These are phyloP conservation scores for Colletotrichum neosansevieriae DNA, from an alignment of 2,329 filamentous ascomycete genomes.

Conservation along the genomic window DNA sequence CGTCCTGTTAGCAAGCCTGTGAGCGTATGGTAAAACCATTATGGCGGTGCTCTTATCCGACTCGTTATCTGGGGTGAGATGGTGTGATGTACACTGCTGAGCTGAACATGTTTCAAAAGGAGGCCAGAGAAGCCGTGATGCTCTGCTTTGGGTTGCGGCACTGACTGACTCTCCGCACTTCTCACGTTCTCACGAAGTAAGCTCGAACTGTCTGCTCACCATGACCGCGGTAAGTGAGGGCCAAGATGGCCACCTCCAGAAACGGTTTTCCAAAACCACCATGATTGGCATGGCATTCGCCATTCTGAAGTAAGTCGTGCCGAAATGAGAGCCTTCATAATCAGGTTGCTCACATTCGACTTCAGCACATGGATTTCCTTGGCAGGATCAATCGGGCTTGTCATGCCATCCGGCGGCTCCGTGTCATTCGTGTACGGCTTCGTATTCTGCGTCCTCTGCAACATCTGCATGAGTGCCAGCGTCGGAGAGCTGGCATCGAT, in stretches of 20 bases:
- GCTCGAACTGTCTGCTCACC: background rate
- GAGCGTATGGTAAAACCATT: background rate
- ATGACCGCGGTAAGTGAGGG: constrained; percentile 1
- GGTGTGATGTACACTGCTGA: background rate
- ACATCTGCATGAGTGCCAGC: constrained; percentile 55
- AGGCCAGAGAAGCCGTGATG: background rate
- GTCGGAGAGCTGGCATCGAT: constrained; percentile 58
- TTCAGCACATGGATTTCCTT: constrained; percentile 54
- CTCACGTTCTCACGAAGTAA: background rate
- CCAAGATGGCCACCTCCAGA: constrained; percentile 49
- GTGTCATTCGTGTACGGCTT: constrained; percentile 59
- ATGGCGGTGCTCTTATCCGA: background rate
- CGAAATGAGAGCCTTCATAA: no score
- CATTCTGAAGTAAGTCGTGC: constrained; percentile 53
- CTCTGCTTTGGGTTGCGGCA: no score
- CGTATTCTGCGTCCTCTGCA: constrained; percentile 59
- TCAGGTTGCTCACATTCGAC: background rate
- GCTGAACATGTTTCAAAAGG: constrained; percentile 13
- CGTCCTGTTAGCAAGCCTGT: background rate
- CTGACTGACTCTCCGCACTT: background rate
- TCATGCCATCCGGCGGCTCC: constrained; percentile 56
- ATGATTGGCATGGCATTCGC: constrained; percentile 59
- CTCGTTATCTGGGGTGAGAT: background rate
- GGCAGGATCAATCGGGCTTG: constrained; percentile 56
- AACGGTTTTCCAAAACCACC: constrained; percentile 53